Base-by-base conservation (phyloP, 1,139 yeast genomes). In the Starmera stellimalicola region DNA sequence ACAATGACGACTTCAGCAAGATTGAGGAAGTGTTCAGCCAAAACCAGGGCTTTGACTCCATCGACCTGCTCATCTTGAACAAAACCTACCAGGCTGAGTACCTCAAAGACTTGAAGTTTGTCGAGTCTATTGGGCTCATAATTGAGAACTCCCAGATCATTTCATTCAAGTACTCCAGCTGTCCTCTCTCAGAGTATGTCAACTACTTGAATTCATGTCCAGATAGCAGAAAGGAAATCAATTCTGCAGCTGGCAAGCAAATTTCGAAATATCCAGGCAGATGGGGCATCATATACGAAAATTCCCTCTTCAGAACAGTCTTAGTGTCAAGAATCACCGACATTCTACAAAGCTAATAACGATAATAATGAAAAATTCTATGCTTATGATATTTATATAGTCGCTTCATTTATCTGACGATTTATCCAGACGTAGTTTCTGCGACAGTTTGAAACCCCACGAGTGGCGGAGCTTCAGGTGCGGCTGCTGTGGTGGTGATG, bases 171-270 rank as follows among this genome's bases (percentile, higher is more conserved):
- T 54, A 60, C 8, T 26, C 48, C 16, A 15, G 10, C 3, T 63
- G 66, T 2, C 70, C 68, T 1, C 64, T 58, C 0, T 62, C 68
- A 0, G 71, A 62, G 12, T 68, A 65, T 38, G 57, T 55, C 14
- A 43, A 51, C 25, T 68, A 68, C 38, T 63, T 68, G 5, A 52
- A 56, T 33, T 42, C 58, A 11, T 44, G 66, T 4, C 71, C 71
- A 1, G 55, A 58, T 36, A 60, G 57, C 37, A 62, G 59, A 41
- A 49, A 56, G 28, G 46, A 45, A 9, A 55, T 49, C 43, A 64
- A 62, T 36, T 34, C 38, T 5, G 34, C 34, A 2, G 43, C 40
- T 10, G 42, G 37, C 5, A 65, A 64, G 35, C 38, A 46, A 31
- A 68, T 66, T 6, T 37, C 37, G 8, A 38, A 47, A 24, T 63